These are phyloP conservation scores for Protea cynaroides DNA, from an alignment of 164 flowering plant genomes.

Conservation along the genomic window DNA sequence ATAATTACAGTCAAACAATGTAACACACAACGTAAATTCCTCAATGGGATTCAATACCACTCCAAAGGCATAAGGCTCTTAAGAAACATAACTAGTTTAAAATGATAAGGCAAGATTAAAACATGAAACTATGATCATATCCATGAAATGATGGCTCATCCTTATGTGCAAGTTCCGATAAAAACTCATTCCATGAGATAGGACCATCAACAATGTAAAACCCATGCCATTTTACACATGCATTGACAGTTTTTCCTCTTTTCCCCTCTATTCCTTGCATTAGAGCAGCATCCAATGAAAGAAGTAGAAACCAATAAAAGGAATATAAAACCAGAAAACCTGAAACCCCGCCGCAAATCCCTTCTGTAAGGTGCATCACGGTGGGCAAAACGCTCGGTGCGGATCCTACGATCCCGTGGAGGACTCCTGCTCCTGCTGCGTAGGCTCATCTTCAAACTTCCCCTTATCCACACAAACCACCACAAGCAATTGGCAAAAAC, in stretches of 20 bases:
- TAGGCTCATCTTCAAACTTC: constrained; percentile 36
- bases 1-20: no score
- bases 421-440: constrained; percentile 41
- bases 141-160: no score
- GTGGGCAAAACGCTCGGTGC: constrained; percentile 34
- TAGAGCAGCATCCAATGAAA: neutral
- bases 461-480: constrained; percentile 20
- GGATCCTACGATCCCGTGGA: constrained; percentile 41
- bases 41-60: no score
- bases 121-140: no score
- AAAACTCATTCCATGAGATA: neutral
- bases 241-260: neutral
- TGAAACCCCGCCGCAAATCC: constrained; percentile 42
- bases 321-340: constrained; percentile 37
- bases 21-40: no score
- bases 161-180: neutral
- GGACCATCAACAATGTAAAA: neutral
- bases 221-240: neutral
- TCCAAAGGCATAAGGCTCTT: no score
- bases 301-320: constrained; percentile 3
- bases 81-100: no score
- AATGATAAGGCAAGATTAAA: no score
- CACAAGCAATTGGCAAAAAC: constrained; percentile 23
- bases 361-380: constrained; percentile 52
- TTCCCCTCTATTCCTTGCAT: constrained; percentile 5